Evolutionary conservation across 495 filamentous ascomycete genomes (phyloP).

Genomic region (Penicillium turbatum): DNA sequence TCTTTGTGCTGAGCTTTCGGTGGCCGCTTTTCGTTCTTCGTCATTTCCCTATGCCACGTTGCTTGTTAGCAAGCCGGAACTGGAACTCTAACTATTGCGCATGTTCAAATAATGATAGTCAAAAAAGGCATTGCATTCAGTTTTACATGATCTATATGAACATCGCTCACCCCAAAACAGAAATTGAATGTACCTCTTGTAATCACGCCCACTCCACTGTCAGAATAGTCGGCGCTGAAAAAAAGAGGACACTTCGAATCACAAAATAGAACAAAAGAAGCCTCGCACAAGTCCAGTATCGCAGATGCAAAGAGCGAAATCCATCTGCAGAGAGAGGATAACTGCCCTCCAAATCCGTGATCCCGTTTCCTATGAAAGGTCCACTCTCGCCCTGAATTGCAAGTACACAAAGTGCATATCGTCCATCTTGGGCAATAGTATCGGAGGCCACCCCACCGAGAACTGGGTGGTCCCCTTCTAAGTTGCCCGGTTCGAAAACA

Average conservation of each 20-base stretch:
- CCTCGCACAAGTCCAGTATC: slow-evolving; percentile 9
- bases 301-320: slow-evolving; percentile 49
- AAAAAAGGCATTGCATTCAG: slow-evolving; percentile 1
- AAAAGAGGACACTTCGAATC: slow-evolving; percentile 21
- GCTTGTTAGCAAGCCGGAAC: slow-evolving; percentile 16
- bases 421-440: slow-evolving; percentile 82
- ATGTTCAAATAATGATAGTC: background rate
- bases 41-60: slow-evolving; percentile 17
- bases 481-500: slow-evolving; percentile 50
- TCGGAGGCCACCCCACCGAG: slow-evolving; percentile 65
- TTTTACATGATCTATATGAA: background rate
- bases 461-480: slow-evolving; percentile 79
- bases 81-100: background rate
- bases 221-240: slow-evolving; percentile 29
- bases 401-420: slow-evolving; percentile 26
- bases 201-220: slow-evolving; percentile 48
- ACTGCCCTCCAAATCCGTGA: slow-evolving; percentile 23
- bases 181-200: slow-evolving; percentile 53
- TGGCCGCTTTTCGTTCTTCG: slow-evolving; percentile 9
- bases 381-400: background rate
- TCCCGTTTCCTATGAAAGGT: slow-evolving; percentile 10
- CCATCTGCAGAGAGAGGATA: slow-evolving; percentile 41
- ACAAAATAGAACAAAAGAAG: slow-evolving; percentile 11
- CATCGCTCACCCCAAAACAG: background rate
- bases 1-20: slow-evolving; percentile 8